Conservation (phyloP, 2,329 filamentous ascomycete genomes). For the Venturia effusa region DNA sequence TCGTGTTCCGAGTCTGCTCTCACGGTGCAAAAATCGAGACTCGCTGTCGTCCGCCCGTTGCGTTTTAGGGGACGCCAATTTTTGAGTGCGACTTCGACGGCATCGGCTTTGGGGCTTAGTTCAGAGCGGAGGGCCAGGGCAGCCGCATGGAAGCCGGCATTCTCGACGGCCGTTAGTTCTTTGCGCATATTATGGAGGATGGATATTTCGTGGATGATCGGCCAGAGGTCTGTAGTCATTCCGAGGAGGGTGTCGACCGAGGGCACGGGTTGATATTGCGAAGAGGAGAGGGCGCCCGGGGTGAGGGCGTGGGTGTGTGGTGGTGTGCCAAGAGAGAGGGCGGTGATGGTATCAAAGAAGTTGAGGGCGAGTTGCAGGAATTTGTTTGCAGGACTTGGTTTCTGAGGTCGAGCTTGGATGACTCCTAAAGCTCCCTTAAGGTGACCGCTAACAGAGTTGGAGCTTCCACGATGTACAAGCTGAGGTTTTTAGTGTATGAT, state of each 20-base stretch:
- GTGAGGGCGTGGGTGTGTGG: neutral
- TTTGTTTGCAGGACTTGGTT: neutral
- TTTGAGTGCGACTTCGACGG: neutral
- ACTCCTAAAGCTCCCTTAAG: neutral
- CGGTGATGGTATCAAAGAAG: conserved; percentile 3
- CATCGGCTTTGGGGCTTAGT: neutral
- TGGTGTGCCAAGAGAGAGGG: conserved; percentile 3
- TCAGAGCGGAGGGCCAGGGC: neutral
- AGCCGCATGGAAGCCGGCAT: neutral
- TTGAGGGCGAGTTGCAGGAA: conserved; percentile 2
- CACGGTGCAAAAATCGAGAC: neutral
- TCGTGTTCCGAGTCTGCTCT: neutral
- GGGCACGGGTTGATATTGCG: neutral
- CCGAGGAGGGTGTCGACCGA: conserved; percentile 1
- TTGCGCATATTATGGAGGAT: conserved; percentile 2
- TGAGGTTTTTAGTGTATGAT: neutral
- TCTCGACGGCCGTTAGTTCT: neutral
- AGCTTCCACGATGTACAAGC: conserved; percentile 4
- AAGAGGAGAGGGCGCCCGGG: neutral
- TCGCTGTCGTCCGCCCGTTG: neutral
- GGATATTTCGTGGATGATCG: conserved; percentile 5
- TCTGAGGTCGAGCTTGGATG: neutral
- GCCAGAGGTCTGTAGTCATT: conserved; percentile 6
- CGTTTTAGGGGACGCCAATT: neutral
- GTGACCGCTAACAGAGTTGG: neutral